Evolutionary conservation across 2,329 filamentous ascomycete genomes (phyloP).

Genomic region (Cryphonectria naterciae): DNA sequence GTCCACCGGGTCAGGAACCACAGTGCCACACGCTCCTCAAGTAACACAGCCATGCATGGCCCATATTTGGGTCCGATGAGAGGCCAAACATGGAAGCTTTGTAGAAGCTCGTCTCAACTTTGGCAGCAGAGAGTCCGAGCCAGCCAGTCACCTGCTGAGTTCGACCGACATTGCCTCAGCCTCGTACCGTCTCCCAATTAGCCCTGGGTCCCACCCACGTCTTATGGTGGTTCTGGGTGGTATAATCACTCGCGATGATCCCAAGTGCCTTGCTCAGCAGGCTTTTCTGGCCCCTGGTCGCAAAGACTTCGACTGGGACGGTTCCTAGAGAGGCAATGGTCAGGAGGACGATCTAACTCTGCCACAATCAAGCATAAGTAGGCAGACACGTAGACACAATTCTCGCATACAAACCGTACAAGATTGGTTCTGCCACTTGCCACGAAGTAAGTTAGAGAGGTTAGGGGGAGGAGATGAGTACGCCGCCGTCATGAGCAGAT

Average conservation of each 20-base stretch:
- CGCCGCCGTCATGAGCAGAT: background rate
- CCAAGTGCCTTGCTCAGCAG: background rate
- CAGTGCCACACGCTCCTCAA: background rate
- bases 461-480: background rate
- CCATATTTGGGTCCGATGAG: background rate
- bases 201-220: background rate
- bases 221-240: background rate
- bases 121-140: background rate
- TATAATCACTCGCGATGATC: background rate
- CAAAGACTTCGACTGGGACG: background rate
- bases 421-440: background rate
- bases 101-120: conserved; percentile 17
- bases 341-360: background rate
- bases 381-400: background rate
- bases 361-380: background rate
- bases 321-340: background rate
- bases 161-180: background rate
- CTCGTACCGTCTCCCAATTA: background rate
- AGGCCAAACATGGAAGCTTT: conserved; percentile 17
- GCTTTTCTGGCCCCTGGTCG: background rate
- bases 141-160: background rate
- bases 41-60: background rate
- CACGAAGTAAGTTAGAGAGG: background rate
- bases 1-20: background rate
- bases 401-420: background rate